Evolutionary conservation across 805 yeast species (phyloP), one percentile per base, ranked within the genome.

Genomic region (Wickerhamiella bombiphila): DNA sequence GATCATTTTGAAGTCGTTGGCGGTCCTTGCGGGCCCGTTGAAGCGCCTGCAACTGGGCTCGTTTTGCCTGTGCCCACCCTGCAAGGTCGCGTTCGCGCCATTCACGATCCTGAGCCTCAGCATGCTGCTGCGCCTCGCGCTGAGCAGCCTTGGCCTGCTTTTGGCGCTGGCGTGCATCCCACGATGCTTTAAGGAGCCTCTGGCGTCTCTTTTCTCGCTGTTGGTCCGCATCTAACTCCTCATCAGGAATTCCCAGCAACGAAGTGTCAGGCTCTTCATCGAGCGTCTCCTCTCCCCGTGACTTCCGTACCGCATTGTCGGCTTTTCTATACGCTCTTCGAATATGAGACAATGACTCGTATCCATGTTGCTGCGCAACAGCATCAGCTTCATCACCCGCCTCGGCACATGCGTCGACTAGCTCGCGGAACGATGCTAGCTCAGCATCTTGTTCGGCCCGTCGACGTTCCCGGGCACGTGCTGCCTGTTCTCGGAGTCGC

Each of bases 401-500:
- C 47, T 65, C 68, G 25, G 81, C 58, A n/a, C n/a, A n/a, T 16
- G 65, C 65, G 1, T 70, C 60, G 50, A 75, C 81, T 40, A 70
- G 69, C 20, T 65, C 70, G 48, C 65, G 69, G 32, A 86, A 58
- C 19, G 66, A 65, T 1, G 71, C 60, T 50, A 76, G 83, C 55
- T 86, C 83, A 34, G 68, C 76, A 51, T 88, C 95, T 47, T 79
- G 74, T 48, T 85, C 85, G 46, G 80, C 79, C 54, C 83, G 83
- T 51, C 81, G 85, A 53, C 88, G 95, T 7, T 74, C 56, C 39
- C 98, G 64, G 46, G 76, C 77, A 51, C 76, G 78, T 49, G 78
- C 85, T 0, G 96, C 96, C 57, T 85, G 95, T 51, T 82, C 93
- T 59, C 91, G 97, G 43, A 93, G 65, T 46, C 93, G 67, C 45